These are phyloP conservation scores for Phragmites australis DNA, from an alignment of 176 grass and related monocot species.

Conservation along the genomic window DNA sequence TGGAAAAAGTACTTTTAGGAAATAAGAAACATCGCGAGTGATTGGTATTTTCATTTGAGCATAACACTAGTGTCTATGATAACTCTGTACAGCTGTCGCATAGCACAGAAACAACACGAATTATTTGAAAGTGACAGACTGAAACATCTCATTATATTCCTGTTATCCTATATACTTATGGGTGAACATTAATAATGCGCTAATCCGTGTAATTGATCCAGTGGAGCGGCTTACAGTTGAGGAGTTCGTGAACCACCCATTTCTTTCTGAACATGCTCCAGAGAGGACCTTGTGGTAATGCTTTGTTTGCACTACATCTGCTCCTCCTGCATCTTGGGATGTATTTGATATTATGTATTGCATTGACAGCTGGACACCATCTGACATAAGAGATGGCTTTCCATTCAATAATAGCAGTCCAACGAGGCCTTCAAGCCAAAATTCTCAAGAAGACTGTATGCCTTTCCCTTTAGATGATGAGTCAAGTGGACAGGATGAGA, in stretches of 20 bases:
- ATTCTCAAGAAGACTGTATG: slow-evolving; percentile 87
- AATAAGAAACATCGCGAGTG: neutral
- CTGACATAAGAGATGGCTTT: slow-evolving; percentile 55
- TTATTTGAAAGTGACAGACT: slow-evolving; percentile 22
- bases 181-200: neutral
- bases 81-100: neutral
- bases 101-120: neutral
- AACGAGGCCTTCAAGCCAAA: slow-evolving; percentile 56
- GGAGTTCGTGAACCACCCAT: slow-evolving; percentile 95
- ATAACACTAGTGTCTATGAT: neutral
- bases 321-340: slow-evolving; percentile 4
- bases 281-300: slow-evolving; percentile 58
- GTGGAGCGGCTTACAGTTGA: slow-evolving; percentile 95
- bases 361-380: slow-evolving; percentile 49
- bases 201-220: slow-evolving; percentile 55
- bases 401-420: slow-evolving; percentile 50
- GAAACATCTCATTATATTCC: neutral
- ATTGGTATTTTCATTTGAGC: slow-evolving; percentile 19
- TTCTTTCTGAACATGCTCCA: slow-evolving; percentile 63
- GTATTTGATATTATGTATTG: slow-evolving; percentile 34
- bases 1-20: slow-evolving; percentile 2
- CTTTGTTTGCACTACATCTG: slow-evolving; percentile 22
- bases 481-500: slow-evolving; percentile 61
- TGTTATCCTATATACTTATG: neutral
- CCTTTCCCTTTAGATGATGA: slow-evolving; percentile 85